Evolutionary conservation across 1,284 basidiomycete genomes (phyloP).

Genomic region (Trichosporon inkin): DNA sequence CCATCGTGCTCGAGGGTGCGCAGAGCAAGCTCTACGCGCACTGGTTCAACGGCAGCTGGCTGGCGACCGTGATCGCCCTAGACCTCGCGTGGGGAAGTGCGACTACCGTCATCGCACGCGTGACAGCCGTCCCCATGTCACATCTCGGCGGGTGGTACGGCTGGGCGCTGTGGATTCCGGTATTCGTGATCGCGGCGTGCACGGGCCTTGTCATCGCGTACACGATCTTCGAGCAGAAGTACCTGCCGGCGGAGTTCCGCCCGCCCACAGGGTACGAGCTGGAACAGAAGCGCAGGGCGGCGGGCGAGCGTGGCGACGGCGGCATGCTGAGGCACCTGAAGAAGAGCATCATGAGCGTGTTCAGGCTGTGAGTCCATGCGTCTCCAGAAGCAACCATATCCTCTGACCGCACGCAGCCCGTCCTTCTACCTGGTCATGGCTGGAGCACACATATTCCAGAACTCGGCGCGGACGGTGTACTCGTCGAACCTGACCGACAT

Average conservation of each 20-base stretch:
- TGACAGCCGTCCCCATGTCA: constrained; percentile 40
- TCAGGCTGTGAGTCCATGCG: constrained; percentile 5
- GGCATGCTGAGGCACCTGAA: neutral
- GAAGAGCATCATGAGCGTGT: constrained; percentile 13
- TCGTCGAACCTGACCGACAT: constrained; percentile 44
- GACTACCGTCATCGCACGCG: constrained; percentile 32
- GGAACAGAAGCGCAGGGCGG: neutral
- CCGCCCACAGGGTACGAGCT: constrained; percentile 11
- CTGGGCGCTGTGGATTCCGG: constrained; percentile 41
- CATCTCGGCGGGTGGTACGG: constrained; percentile 37
- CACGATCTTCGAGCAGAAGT: constrained; percentile 32
- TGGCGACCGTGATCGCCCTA: constrained; percentile 36
- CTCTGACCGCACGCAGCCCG: too few relatives aligned
- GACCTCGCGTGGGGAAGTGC: constrained; percentile 41
- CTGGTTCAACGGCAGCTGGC: constrained; percentile 37
- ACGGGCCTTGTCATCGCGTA: constrained; percentile 28
- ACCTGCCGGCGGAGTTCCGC: constrained; percentile 28
- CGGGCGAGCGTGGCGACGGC: neutral
- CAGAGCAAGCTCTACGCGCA: constrained; percentile 44
- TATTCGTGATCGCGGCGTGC: constrained; percentile 1
- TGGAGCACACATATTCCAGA: constrained; percentile 31
- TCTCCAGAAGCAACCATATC: too few relatives aligned
- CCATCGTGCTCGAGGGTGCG: constrained; percentile 25
- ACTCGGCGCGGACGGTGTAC: constrained; percentile 41
- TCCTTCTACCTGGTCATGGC: constrained; percentile 20